Base-by-base conservation (phyloP, 768 basidiomycete species). In the Cubamyces lactineus region DNA sequence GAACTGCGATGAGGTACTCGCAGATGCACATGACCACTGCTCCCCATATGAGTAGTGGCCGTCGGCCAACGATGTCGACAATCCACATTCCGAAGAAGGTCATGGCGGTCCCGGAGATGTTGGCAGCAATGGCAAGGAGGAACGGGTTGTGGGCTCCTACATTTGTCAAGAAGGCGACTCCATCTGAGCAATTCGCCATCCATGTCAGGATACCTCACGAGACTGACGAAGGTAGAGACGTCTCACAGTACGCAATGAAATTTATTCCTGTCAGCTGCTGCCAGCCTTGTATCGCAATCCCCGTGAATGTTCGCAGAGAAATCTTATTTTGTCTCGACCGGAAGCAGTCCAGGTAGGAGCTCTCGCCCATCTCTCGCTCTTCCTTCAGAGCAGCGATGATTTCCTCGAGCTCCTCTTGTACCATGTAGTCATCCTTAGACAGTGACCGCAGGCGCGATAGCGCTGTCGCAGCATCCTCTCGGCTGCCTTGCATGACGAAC, bases 191-290 rank as follows among this genome's bases (percentile, higher is more conserved):
- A 42, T 23, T 43, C 42, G 8, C n/a, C 9, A 11, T 19, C 23
- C 9, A 51, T 12, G 40, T 19, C n/a, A 19, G 51, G 1, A 8
- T 34, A 24, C 9, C 34, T 19, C 34, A 34, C 34, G 17, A 21
- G 16, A 39, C 17, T 21, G 12, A 43, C 15, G 45, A 54, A 23
- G 42, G 6, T 34, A 7, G 28, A 34, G 23, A 24, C 3, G 2
- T 54, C 67, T 59, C 54, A 68, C 69, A 75, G 73, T 79, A 81
- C 72, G 82, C 80, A 72, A 86, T 85, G 69, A 86, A 85, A 80
- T 88, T 89, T 77, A 89, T 86, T 65, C 89, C 90, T 15, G 91
- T 92, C 71, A 92, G 82, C 73, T 92, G 89, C 74, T 91, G 88
- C 79, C 80, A 80, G 62, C 79, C 83, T 69, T 94, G 92, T 62